Conservation (phyloP, 441 rosid species). For the Populus tomentosa region DNA sequence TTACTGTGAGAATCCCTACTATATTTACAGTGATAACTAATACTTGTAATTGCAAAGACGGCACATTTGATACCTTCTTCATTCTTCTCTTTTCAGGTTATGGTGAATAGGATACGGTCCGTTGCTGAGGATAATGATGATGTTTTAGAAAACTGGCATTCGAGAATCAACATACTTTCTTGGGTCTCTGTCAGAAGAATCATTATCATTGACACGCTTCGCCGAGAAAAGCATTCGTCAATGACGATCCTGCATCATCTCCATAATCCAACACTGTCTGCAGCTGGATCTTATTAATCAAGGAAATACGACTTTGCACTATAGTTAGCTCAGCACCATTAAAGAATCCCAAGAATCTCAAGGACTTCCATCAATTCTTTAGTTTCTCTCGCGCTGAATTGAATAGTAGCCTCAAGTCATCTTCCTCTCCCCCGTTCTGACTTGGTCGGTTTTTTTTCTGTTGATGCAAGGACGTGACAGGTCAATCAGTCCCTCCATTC, state of each 20-base stretch:
- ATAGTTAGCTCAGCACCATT: too few species aligned
- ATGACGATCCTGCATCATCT: slow-evolving; percentile 76
- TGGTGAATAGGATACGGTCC: slow-evolving; percentile 34
- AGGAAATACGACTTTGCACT: too few species aligned
- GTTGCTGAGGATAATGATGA: slow-evolving; percentile 54
- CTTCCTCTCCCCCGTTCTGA: too few species aligned
- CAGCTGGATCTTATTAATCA: neutral
- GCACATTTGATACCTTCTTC: neutral
- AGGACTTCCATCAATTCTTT: too few species aligned
- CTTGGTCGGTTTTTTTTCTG: too few species aligned
- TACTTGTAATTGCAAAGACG: neutral
- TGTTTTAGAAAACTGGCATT: slow-evolving; percentile 34
- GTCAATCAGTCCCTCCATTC: too few species aligned
- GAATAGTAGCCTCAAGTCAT: too few species aligned
- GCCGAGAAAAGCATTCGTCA: slow-evolving; percentile 71
- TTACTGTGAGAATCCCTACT: slow-evolving; percentile 15
- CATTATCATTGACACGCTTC: slow-evolving; percentile 57
- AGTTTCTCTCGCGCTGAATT: too few species aligned
- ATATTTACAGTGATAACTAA: too few species aligned
- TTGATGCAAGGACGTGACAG: too few species aligned
- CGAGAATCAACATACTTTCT: slow-evolving; percentile 49
- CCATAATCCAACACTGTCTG: slow-evolving; percentile 22
- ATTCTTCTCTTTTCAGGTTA: slow-evolving; percentile 29
- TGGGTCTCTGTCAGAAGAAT: slow-evolving; percentile 52
- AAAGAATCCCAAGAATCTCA: too few species aligned